Evolutionary conservation across 805 yeast genomes (phyloP), one percentile per base, ranked within the genome.

Genomic region (Yarrowia sp.): DNA sequence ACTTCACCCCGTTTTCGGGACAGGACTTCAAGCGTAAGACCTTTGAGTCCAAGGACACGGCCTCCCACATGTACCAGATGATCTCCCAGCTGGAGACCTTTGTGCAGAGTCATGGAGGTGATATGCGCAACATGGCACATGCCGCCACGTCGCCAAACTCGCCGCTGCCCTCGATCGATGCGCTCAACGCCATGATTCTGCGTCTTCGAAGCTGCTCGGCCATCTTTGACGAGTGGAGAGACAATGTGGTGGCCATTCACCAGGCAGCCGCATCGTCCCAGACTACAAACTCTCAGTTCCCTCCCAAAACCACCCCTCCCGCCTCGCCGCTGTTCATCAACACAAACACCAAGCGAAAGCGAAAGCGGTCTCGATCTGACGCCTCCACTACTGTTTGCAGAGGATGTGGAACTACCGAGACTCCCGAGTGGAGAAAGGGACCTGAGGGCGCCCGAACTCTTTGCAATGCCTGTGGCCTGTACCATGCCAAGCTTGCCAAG

Each of bases 401-500:
- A 44, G 80, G 82, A 66, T 85, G 89, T 70, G 80, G 79, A n/a
- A 78, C 81, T 4, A 75, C 72, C 8, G 83, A 82, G 51, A 88
- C 96, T 0, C 95, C 95, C 0, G 95, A 89, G 73, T 89, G 96
- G 96, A 77, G 96, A 64, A 81, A 87, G 51, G 95, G 95, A 0
- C 95, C 96, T 1, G 82, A 82, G 63, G 96, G 95, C 2, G 83
- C 85, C 14, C 78, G 91, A 41, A 87, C 92, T 0, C 75, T 89
- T 59, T 89, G 96, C 75, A 90, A 89, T 73, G 95, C 95, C 0
- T 89, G 96, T 73, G 96, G 96, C 0, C 75, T 89, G 43, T 87
- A 81, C 71, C 89, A 85, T 72, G 87, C 89, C 48, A 89, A 89
- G 71, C 76, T 88, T 32, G 78, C 82, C 61, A 87, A 86, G 71